Evolutionary conservation across 805 yeast species (phyloP).

Genomic region (Soucietia sequanensis): DNA sequence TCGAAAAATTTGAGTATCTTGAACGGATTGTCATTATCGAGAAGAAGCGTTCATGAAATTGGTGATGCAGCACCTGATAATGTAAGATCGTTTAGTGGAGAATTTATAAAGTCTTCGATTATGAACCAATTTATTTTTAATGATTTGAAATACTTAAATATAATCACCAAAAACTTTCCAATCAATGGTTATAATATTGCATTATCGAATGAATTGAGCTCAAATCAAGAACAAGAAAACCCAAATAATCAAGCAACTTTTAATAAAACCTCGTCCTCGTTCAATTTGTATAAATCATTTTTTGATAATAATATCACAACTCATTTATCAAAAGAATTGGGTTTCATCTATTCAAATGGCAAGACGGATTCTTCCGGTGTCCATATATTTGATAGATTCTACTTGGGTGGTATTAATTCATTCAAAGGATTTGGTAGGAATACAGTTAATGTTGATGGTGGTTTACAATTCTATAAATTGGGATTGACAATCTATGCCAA

Average conservation of each 20-base stretch:
- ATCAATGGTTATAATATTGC: constrained; percentile 60
- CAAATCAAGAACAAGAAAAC: constrained; percentile 29
- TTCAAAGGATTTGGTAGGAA: constrained; percentile 68
- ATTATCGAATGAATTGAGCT: constrained; percentile 52
- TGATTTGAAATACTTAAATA: constrained; percentile 19
- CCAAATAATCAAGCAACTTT: constrained; percentile 22
- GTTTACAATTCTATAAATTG: constrained; percentile 55
- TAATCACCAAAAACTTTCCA: constrained; percentile 29
- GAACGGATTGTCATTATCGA: constrained; percentile 59
- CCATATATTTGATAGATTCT: constrained; percentile 77
- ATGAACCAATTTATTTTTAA: constrained; percentile 23
- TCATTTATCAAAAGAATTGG: constrained; percentile 50
- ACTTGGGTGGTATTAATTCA: constrained; percentile 75
- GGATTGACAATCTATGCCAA: constrained; percentile 60
- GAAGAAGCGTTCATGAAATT: constrained; percentile 54
- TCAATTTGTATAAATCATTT: constrained; percentile 39
- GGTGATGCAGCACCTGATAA: constrained; percentile 52
- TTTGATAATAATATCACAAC: constrained; percentile 48
- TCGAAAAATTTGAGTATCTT: constrained; percentile 24
- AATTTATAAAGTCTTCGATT: constrained; percentile 33
- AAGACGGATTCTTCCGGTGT: constrained; percentile 24
- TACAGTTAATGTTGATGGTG: constrained; percentile 76
- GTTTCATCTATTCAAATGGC: constrained; percentile 48
- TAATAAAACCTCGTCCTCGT: constrained; percentile 31
- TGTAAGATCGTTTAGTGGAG: constrained; percentile 31